Percentiles rank a stretch among this genome's conserved stretches.
Conservation (phyloP, 1,139 yeast genomes). For the Petasospora rhodanensis region DNA sequence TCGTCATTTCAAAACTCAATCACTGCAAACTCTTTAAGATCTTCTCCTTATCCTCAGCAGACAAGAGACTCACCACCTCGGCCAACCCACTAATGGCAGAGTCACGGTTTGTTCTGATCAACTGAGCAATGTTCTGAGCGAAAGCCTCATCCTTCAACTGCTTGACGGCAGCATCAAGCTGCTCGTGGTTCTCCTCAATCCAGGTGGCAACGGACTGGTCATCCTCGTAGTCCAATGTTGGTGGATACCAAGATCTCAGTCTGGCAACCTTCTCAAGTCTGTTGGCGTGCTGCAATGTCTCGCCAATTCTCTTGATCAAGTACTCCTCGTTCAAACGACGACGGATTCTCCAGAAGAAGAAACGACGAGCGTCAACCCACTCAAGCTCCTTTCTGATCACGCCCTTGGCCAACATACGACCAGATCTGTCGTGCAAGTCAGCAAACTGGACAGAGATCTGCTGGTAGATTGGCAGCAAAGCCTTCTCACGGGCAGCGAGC, state of each 20-base stretch:
- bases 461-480: slow-evolving; percentile 78
- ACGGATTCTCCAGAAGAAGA: slow-evolving; percentile 98
- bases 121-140: slow-evolving; percentile 55
- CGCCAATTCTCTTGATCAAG: slow-evolving; percentile 69
- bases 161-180: slow-evolving; percentile 56
- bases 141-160: slow-evolving; percentile 62
- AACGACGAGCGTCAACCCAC: slow-evolving; percentile 87
- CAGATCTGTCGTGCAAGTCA: slow-evolving; percentile 94
- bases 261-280: slow-evolving; percentile 83
- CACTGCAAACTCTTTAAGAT: slow-evolving; percentile 29
- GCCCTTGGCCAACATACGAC: slow-evolving; percentile 95
- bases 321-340: slow-evolving; percentile 94
- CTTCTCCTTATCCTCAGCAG: slow-evolving; percentile 57
- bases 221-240: slow-evolving; percentile 63
- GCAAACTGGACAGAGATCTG: slow-evolving; percentile 96
- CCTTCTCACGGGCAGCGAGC: slow-evolving; percentile 73
- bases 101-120: slow-evolving; percentile 53
- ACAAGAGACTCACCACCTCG: slow-evolving; percentile 55
- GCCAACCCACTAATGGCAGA: slow-evolving; percentile 54
- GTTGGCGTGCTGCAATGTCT: slow-evolving; percentile 54
- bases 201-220: slow-evolving; percentile 80
- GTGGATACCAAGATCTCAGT: slow-evolving; percentile 81
- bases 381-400: slow-evolving; percentile 79
- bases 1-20: too few relatives aligned
- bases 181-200: slow-evolving; percentile 75